These are phyloP conservation scores for Goniomonas avonlea DNA, from an alignment of 78 protist species.

Conservation along the genomic window DNA sequence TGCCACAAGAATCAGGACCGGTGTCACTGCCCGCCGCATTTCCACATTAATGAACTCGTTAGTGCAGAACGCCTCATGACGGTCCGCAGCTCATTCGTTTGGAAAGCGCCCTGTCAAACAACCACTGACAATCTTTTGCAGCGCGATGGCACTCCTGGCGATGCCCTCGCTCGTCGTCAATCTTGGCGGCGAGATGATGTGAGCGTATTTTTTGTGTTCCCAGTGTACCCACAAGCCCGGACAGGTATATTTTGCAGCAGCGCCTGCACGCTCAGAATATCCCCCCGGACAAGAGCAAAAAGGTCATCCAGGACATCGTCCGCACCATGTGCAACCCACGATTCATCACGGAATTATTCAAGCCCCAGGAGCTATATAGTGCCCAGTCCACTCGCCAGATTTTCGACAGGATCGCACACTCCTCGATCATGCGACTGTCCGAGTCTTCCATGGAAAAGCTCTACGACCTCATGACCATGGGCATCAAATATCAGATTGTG, in stretches of 20 bases:
- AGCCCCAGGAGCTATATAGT: conserved; percentile 26
- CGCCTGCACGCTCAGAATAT: conserved; percentile 46
- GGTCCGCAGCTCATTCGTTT: too few relatives aligned
- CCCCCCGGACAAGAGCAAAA: background rate
- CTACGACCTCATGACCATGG: conserved; percentile 55
- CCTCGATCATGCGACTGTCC: conserved; percentile 52
- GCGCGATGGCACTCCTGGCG: conserved; percentile 5
- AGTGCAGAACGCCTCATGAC: too few relatives aligned
- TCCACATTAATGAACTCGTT: too few relatives aligned
- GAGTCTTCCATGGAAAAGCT: conserved; percentile 49
- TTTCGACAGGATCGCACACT: conserved; percentile 49
- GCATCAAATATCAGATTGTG: conserved; percentile 48
- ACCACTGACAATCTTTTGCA: too few relatives aligned
- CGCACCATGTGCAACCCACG: conserved; percentile 34
- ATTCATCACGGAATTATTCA: conserved; percentile 42
- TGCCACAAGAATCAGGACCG: too few relatives aligned
- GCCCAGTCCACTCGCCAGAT: background rate
- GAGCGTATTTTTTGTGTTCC: too few relatives aligned
- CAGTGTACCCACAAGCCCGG: too few relatives aligned
- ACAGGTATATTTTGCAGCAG: conserved; percentile 58
- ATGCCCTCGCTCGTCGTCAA: conserved; percentile 56
- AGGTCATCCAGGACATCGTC: conserved; percentile 6
- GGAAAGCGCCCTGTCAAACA: too few relatives aligned
- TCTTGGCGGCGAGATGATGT: conserved; percentile 65
- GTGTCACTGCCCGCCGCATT: too few relatives aligned